A percentile compares a stretch with the other conserved stretches of the same genome.
phyloP scores from a whole-genome alignment of 768 basidiomycete species.

The Lepiota venenata region DNA sequence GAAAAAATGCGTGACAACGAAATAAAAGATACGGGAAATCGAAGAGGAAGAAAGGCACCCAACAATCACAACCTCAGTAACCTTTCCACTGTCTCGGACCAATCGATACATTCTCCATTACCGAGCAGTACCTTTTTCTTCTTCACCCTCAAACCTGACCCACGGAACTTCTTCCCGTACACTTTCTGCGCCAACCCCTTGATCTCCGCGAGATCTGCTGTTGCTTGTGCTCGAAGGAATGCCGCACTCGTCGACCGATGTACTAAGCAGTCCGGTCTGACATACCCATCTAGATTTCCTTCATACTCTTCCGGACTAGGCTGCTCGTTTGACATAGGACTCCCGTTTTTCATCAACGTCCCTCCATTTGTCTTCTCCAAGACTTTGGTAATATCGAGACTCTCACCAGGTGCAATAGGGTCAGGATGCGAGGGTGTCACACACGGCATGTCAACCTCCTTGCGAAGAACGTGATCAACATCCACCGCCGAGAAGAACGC shows the following conservation, averaged over 20 bases:
- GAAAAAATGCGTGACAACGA: not conserved
- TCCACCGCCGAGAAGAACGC: constrained; percentile 98
- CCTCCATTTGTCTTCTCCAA: constrained; percentile 70
- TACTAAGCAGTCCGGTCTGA: constrained; percentile 53
- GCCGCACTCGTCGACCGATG: constrained; percentile 63
- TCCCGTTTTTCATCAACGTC: constrained; percentile 58
- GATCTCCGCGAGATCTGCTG: constrained; percentile 66
- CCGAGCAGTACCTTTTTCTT: constrained; percentile 30
- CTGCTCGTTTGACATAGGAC: constrained; percentile 39
- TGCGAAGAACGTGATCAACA: constrained; percentile 84
- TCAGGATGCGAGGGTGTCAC: constrained; percentile 88
- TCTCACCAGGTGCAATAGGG: constrained; percentile 86
- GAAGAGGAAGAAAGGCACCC: not conserved
- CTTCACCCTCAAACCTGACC: constrained; percentile 18
- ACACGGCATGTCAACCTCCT: constrained; percentile 96
- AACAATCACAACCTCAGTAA: constrained; percentile 16
- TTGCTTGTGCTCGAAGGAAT: constrained; percentile 78
- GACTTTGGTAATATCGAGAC: constrained; percentile 63
- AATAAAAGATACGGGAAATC: not conserved
- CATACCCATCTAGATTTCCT: constrained; percentile 47
- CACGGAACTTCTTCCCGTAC: constrained; percentile 38
- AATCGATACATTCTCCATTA: constrained; percentile 40
- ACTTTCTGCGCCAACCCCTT: constrained; percentile 58
- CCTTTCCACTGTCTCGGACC: constrained; percentile 36
- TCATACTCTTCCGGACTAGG: constrained; percentile 13